Conservation (phyloP, 2,329 filamentous ascomycete species). For the Orbilia brochopaga region DNA sequence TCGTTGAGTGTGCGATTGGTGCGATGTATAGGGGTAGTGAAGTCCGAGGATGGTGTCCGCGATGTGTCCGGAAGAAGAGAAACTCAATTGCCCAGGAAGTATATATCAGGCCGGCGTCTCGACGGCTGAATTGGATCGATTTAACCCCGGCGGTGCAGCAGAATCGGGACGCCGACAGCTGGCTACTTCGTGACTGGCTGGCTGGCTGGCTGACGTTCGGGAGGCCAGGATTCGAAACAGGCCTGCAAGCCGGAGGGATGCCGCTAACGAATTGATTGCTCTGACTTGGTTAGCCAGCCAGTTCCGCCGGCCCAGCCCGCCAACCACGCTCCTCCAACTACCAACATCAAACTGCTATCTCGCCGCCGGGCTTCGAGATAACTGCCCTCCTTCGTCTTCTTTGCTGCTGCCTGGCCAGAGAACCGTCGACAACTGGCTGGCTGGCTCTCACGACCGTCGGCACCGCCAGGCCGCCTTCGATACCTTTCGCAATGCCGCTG, state of each 20-base stretch:
- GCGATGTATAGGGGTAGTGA: too few relatives aligned
- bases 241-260: not conserved
- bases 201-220: not conserved
- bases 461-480: not conserved
- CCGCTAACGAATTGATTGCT: not conserved
- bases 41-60: not conserved
- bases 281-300: not conserved
- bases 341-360: not conserved
- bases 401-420: not conserved
- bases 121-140: not conserved
- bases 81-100: not conserved
- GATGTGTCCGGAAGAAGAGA: not conserved
- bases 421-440: not conserved
- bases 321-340: too few relatives aligned
- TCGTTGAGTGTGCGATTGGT: constrained; percentile 1
- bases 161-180: not conserved
- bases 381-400: not conserved
- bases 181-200: too few relatives aligned
- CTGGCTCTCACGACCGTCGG: not conserved
- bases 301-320: not conserved
- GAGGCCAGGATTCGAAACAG: constrained; percentile 1
- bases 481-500: constrained; percentile 15
- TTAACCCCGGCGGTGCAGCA: not conserved
- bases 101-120: not conserved
- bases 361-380: not conserved